Base-by-base conservation (phyloP, 169 alveolate genomes). In the Babesia bigemina region DNA sequence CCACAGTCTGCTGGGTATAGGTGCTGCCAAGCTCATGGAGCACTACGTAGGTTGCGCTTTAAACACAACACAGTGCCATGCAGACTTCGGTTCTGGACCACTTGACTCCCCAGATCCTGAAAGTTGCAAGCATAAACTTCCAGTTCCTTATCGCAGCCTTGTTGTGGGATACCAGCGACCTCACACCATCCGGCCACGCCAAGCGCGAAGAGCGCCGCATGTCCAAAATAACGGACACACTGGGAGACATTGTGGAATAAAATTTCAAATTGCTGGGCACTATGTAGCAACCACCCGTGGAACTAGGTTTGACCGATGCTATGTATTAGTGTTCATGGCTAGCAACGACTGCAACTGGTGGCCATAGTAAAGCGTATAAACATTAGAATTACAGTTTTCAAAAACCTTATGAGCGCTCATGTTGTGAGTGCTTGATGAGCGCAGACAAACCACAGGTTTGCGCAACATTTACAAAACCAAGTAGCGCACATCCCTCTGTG, bases 151-250 rank as follows among this genome's bases (percentile, higher is more conserved):
- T 79, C 57, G 63, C 83, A 22, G 74, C 88, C 24, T 59, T 79
- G 9, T 44, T 79, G 69, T 79, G 63, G 28, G 88, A 79, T 44
- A 72, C 88, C 39, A 79, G 88, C 47, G 81, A 79, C 29, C 36
- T 79, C 63, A 49, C 88, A 16, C 61, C 48, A 21, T 29, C 48
- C 19, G 84, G 57, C 21, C 53, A 58, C 33, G 53, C 59, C 24
- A 28, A 72, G 48, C 26, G 44, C 24, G 52, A 55, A n/a, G 33
- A 74, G 75, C 50, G 36, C 47, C 69, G 67, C 26, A 10, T 50
- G 75, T 48, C 60, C 14, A 70, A 48, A 55, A 21, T 70, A 0
- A 21, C 24, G 2, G 26, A 70, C 49, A 36, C 62, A 16, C 39
- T 47, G 47, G 8, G 14, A 45, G 50, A 16, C 19, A 10, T 16